Evolutionary conservation across 169 alveolate genomes (phyloP).

Genomic region (Plasmodium malariae): DNA sequence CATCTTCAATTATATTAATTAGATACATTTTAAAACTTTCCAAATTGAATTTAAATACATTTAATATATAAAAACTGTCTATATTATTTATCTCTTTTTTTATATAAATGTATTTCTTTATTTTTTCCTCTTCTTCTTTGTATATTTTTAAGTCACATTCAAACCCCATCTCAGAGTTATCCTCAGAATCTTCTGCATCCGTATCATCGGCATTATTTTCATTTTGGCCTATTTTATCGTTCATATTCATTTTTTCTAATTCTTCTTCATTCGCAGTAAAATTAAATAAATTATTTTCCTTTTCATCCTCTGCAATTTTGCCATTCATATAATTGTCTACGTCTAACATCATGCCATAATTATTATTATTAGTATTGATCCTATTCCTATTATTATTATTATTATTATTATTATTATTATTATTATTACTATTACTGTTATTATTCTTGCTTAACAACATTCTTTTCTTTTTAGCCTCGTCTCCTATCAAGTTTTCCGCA

Average conservation of each 20-base stretch:
- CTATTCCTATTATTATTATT: background rate
- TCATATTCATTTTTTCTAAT: background rate
- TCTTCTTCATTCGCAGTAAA: constrained; percentile 8
- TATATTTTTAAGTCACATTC: constrained; percentile 20
- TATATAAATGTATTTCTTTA: constrained; percentile 49
- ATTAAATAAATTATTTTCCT: constrained; percentile 4
- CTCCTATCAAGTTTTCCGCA: background rate
- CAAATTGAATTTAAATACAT: constrained; percentile 65
- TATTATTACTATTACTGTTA: background rate
- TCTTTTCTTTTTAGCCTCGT: background rate
- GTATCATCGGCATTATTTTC: background rate
- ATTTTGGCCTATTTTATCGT: background rate
- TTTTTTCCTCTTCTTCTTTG: constrained; percentile 73
- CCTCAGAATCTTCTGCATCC: constrained; percentile 10
- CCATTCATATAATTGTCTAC: background rate
- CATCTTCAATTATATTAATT: constrained; percentile 58
- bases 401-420: background rate
- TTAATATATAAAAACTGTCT: constrained; percentile 42
- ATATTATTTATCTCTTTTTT: constrained; percentile 72
- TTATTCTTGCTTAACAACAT: background rate
- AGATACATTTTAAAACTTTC: constrained; percentile 73
- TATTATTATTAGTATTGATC: background rate
- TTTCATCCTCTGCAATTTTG: background rate
- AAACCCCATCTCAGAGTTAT: background rate
- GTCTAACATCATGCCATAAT: background rate